Base-by-base conservation (phyloP, 352 stramenopile genomes). In the Aphanomyces invadans region DNA sequence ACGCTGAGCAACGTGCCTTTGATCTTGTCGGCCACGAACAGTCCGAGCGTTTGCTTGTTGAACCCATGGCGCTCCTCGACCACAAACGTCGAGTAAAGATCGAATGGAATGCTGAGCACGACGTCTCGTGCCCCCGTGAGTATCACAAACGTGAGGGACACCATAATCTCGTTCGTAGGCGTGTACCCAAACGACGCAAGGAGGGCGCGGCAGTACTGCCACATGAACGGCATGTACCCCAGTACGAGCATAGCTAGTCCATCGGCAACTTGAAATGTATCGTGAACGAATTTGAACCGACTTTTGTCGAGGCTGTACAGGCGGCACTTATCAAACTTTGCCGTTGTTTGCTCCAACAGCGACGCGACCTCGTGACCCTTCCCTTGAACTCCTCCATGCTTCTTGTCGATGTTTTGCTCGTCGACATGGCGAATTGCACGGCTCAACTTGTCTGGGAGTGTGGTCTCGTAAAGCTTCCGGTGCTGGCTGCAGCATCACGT, bases 31-130 rank as follows among this genome's bases (percentile, higher is more conserved):
- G 80, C 87, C 46, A 98, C 76, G 70, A 98, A 99, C 19, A 99
- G 76, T 17, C 75, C 74, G 0, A 95, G 69, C 25, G 96, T 98
- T 69, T 96, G 88, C 73, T 98, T 99, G 77, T 99, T 99, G 70
- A 99, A 99, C 26, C 96, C 96, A 71, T 99, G 96, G 36, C 93
- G 88, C 42, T 83, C 85, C 73, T 99, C 97, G 59, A 99, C 86
- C 46, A 97, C 81, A 75, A 99, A 99, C 7, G 92, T 98, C 60
- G 86, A 96, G 77, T 97, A 98, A n/a, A 92, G 72, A 21, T 68
- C 72, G 60, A 94, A 90, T 28, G 87, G 87, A 11, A 95, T 69
- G 1, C 68, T 67, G 15, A 86, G 55, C 11, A 91, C 4, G 26
- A 77, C 86, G 38, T 92, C 81, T 19, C 80, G 74, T 15, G 89